These are phyloP conservation scores for Saccharomycopsis hybrid DNA, from an alignment of 1,139 yeast genomes.

Conservation along the genomic window DNA sequence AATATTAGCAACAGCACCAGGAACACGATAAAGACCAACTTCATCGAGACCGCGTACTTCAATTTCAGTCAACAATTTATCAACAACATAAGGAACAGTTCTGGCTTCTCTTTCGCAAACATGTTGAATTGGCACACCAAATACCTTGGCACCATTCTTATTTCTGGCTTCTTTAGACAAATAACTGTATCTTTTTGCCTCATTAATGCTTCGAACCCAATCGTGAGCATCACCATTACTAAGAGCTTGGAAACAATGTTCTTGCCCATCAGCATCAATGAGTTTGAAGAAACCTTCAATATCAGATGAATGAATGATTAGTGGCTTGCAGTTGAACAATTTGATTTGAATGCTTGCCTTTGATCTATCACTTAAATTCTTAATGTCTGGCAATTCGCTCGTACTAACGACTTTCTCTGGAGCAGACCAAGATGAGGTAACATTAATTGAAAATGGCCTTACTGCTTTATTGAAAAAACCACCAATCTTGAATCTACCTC, in stretches of 20 bases:
- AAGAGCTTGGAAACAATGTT: conserved; percentile 63
- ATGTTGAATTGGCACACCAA: conserved; percentile 82
- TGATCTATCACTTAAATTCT: conserved; percentile 30
- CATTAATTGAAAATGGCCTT: conserved; percentile 41
- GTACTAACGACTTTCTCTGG: conserved; percentile 49
- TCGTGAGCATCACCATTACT: conserved; percentile 60
- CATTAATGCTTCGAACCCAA: conserved; percentile 53
- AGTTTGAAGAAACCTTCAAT: conserved; percentile 50
- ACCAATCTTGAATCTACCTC: conserved; percentile 33
- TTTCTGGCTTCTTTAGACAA: conserved; percentile 34
- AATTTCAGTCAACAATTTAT: conserved; percentile 60
- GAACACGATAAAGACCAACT: conserved; percentile 86
- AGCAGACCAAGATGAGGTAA: conserved; percentile 32
- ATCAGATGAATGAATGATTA: conserved; percentile 28
- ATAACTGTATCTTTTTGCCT: conserved; percentile 38
- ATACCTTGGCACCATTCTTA: conserved; percentile 44
- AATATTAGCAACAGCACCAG: conserved; percentile 81
- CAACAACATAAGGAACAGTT: conserved; percentile 59
- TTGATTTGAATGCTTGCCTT: conserved; percentile 56
- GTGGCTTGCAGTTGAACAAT: conserved; percentile 34
- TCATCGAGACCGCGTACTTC: conserved; percentile 83
- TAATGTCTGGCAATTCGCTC: conserved; percentile 54
- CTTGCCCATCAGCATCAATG: conserved; percentile 47
- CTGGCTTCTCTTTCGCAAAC: conserved; percentile 68
- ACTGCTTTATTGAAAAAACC: conserved; percentile 38